A percentile compares a stretch with the other conserved stretches of the same genome.
These are phyloP conservation scores for Paulownia fortunei DNA, from an alignment of 257 asterid genomes.

Conservation along the genomic window DNA sequence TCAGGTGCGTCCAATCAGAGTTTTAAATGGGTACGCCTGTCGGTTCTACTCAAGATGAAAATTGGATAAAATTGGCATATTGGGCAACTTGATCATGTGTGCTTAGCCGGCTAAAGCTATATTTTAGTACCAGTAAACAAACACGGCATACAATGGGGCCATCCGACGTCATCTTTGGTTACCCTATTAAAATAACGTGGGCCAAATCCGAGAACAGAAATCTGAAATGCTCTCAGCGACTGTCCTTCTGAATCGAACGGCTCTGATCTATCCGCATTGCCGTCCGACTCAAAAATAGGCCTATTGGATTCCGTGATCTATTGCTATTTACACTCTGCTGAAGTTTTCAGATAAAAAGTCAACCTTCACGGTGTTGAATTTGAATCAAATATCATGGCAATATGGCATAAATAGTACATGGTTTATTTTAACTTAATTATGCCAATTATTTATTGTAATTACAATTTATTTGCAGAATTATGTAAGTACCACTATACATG, in stretches of 20 bases:
- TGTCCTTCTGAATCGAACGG: constrained; percentile 1
- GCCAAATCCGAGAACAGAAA: not conserved
- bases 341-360: not conserved
- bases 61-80: not conserved
- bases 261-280: constrained; percentile 22
- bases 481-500: too few relatives aligned
- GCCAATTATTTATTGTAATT: too few relatives aligned
- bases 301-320: not conserved
- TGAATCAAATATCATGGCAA: not conserved
- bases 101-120: constrained; percentile 17
- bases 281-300: constrained; percentile 17
- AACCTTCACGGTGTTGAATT: not conserved
- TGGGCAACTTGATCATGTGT: not conserved
- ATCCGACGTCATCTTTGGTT: not conserved
- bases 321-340: constrained; percentile 22
- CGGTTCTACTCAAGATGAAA: too few relatives aligned
- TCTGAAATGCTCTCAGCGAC: not conserved
- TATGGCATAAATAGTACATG: not conserved
- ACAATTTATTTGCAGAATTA: too few relatives aligned
- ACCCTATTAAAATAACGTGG: constrained; percentile 15
- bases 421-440: not conserved
- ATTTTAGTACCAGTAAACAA: constrained; percentile 3
- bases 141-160: not conserved
- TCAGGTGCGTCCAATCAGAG: too few relatives aligned
- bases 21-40: too few relatives aligned